Percentiles rank a stretch among this genome's conserved stretches.
Evolutionary conservation across 2,329 filamentous ascomycete species (phyloP).

Genomic region (Cercospora zeina): DNA sequence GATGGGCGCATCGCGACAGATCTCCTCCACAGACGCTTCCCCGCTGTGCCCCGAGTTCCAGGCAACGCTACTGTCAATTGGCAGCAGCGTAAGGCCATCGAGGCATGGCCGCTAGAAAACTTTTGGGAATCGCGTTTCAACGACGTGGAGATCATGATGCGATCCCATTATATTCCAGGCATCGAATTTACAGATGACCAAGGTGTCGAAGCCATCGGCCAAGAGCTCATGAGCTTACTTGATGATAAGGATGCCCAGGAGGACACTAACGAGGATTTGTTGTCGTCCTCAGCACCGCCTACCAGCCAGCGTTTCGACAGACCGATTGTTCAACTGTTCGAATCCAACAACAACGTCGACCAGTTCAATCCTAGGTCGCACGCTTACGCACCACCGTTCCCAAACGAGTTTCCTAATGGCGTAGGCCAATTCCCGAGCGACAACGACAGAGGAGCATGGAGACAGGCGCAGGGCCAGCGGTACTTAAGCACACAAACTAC

Average conservation of each 20-base stretch:
- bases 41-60: constrained; percentile 47
- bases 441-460: not conserved
- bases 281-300: not conserved
- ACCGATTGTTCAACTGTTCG: not conserved
- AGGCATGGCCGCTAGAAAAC: constrained; percentile 45
- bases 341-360: not conserved
- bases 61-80: constrained; percentile 46
- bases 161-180: constrained; percentile 26
- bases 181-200: constrained; percentile 29
- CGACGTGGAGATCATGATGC: constrained; percentile 26
- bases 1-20: constrained; percentile 50
- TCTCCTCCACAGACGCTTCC: constrained; percentile 46
- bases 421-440: not conserved
- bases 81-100: constrained; percentile 44
- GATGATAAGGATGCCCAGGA: not conserved
- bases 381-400: not conserved
- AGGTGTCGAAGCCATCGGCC: constrained; percentile 13
- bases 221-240: not conserved
- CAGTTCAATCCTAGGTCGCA: not conserved
- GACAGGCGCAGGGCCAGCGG: not conserved
- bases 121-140: constrained; percentile 25
- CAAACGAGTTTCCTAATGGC: not conserved
- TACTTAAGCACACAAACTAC: not conserved
- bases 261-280: not conserved
- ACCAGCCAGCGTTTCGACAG: not conserved